These are phyloP conservation scores for Celoporthe dispersa DNA, from an alignment of 2,329 filamentous ascomycete species.

Conservation along the genomic window DNA sequence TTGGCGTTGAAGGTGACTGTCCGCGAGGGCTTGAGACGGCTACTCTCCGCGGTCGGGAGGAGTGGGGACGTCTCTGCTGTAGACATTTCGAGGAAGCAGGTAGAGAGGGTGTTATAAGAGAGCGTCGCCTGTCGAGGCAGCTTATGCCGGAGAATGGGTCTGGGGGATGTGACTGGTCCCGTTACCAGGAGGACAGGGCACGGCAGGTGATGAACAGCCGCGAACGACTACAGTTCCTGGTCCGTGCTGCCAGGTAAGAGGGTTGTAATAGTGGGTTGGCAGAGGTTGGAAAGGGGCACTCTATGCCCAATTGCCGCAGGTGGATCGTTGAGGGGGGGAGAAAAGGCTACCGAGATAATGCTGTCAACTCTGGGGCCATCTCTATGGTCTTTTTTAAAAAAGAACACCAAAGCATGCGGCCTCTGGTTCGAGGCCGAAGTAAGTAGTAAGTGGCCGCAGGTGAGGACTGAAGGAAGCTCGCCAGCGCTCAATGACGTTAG, in stretches of 20 bases:
- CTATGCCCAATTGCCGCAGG: background rate
- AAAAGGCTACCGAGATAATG: conserved; percentile 8
- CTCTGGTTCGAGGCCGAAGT: background rate
- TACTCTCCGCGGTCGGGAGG: conserved; percentile 33
- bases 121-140: conserved; percentile 1
- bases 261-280: conserved; percentile 12
- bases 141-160: background rate
- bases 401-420: background rate
- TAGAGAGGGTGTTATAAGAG: background rate
- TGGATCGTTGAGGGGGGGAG: background rate
- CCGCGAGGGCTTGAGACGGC: conserved; percentile 54
- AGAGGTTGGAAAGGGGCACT: conserved; percentile 15
- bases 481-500: conserved; percentile 12
- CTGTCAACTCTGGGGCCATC: conserved; percentile 8
- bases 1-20: conserved; percentile 80
- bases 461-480: conserved; percentile 14
- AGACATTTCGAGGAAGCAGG: conserved; percentile 19
- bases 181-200: background rate
- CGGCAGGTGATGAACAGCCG: background rate
- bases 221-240: background rate
- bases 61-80: conserved; percentile 34
- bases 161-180: background rate
- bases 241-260: background rate
- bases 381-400: background rate
- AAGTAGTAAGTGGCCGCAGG: background rate